Evolutionary conservation across 2,329 filamentous ascomycete genomes (phyloP).

Genomic region (Pseudopyrenochaeta lycopersici): DNA sequence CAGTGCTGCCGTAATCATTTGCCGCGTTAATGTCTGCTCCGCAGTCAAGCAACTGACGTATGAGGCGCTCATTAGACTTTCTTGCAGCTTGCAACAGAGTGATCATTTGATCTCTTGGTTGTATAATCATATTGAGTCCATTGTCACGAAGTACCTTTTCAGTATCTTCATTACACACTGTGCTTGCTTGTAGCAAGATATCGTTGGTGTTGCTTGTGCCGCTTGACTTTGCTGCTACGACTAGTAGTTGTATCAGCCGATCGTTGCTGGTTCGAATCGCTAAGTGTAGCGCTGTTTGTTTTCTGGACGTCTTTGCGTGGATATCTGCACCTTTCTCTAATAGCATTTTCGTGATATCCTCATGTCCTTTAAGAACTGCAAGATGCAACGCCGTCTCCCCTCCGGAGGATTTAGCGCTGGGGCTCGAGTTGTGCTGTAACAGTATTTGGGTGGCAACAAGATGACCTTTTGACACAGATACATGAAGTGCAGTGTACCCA

Average conservation of each 20-base stretch:
- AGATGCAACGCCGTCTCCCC: background rate
- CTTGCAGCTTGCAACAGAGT: too few species aligned
- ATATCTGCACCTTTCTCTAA: background rate
- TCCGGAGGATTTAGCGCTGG: background rate
- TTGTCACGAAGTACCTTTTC: too few species aligned
- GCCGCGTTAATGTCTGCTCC: background rate
- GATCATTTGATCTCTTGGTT: too few species aligned
- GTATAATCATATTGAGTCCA: too few species aligned
- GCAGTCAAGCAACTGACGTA: background rate
- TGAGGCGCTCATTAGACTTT: background rate
- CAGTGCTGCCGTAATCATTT: too few species aligned
- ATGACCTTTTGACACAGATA: conserved; percentile 6
- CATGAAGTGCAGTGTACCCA: conserved; percentile 9
- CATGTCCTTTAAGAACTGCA: background rate
- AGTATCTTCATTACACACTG: too few species aligned
- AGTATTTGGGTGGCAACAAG: background rate
- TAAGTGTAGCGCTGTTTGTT: background rate
- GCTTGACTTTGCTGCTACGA: too few species aligned
- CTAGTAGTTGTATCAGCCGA: too few species aligned
- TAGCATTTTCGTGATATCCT: background rate
- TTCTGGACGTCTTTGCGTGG: background rate
- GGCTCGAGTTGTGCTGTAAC: background rate
- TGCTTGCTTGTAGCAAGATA: too few species aligned
- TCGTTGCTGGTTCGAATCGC: background rate
- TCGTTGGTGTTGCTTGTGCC: too few species aligned